These are phyloP conservation scores for Telfairia occidentalis DNA, from an alignment of 331 rosid species.

Conservation along the genomic window DNA sequence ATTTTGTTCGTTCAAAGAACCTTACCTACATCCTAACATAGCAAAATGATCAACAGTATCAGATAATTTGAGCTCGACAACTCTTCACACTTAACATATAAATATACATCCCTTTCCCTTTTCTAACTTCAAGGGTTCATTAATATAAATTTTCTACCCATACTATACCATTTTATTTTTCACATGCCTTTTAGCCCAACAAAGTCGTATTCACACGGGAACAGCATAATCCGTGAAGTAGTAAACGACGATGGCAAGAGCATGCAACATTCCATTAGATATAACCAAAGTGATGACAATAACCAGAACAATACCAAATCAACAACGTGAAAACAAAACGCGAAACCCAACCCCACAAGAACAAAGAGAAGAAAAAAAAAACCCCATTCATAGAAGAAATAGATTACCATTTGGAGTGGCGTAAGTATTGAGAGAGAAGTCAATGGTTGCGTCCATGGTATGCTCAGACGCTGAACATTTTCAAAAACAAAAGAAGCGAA, in stretches of 20 bases:
- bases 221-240: not conserved
- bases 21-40: not conserved
- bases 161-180: not conserved
- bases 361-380: not conserved
- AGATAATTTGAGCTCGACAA: not conserved
- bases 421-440: not conserved
- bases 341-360: not conserved
- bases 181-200: not conserved
- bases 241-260: not conserved
- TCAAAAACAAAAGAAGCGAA: not conserved
- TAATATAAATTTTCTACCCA: not conserved
- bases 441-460: constrained; percentile 8
- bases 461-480: constrained; percentile 4
- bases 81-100: not conserved
- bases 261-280: not conserved
- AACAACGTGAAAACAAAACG: not conserved
- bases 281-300: not conserved
- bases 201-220: not conserved
- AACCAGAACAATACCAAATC: not conserved
- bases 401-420: constrained; percentile 4
- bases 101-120: no score
- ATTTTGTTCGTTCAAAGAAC: not conserved
- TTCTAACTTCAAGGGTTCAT: not conserved
- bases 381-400: not conserved
- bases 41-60: not conserved